Evolutionary conservation across 2,329 filamentous ascomycete species (phyloP).

Genomic region (Pestalotiopsis sp.): DNA sequence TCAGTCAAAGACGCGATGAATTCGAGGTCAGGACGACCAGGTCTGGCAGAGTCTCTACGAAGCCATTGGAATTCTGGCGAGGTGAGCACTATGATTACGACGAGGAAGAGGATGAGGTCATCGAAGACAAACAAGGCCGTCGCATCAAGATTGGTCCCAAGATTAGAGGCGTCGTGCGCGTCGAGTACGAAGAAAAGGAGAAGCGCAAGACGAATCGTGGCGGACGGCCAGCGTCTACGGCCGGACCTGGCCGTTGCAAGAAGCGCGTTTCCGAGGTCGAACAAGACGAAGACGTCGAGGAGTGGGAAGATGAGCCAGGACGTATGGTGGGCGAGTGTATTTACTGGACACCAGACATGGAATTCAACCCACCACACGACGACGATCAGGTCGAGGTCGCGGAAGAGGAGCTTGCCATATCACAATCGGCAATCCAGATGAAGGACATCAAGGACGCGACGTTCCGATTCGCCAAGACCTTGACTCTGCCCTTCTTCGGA

Average conservation of each 20-base stretch:
- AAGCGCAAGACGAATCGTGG: constrained; percentile 21
- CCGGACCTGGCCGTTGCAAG: constrained; percentile 17
- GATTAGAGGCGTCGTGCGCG: constrained; percentile 77
- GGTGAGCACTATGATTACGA: constrained; percentile 78
- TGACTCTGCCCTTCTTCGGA: constrained; percentile 83
- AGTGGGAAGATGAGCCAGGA: constrained; percentile 72
- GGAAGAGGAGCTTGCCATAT: constrained; percentile 59
- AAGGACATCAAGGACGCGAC: constrained; percentile 63
- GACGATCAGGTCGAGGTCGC: constrained; percentile 57
- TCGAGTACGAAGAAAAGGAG: constrained; percentile 60
- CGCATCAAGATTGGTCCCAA: constrained; percentile 62
- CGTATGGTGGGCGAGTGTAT: constrained; percentile 64
- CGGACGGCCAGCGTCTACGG: constrained; percentile 21
- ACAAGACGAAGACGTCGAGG: constrained; percentile 60
- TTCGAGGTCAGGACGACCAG: constrained; percentile 63
- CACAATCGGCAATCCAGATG: constrained; percentile 56
- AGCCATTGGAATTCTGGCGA: constrained; percentile 83
- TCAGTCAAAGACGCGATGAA: constrained; percentile 51
- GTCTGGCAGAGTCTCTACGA: constrained; percentile 76
- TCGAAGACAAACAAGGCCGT: constrained; percentile 38
- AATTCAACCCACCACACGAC: constrained; percentile 52
- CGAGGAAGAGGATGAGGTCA: constrained; percentile 53
- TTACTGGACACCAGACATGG: constrained; percentile 61
- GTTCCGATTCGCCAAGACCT: constrained; percentile 88
- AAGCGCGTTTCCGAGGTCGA: constrained; percentile 32